These are phyloP conservation scores for Trypanosoma congolense DNA, from an alignment of 208 protist genomes.

Conservation along the genomic window DNA sequence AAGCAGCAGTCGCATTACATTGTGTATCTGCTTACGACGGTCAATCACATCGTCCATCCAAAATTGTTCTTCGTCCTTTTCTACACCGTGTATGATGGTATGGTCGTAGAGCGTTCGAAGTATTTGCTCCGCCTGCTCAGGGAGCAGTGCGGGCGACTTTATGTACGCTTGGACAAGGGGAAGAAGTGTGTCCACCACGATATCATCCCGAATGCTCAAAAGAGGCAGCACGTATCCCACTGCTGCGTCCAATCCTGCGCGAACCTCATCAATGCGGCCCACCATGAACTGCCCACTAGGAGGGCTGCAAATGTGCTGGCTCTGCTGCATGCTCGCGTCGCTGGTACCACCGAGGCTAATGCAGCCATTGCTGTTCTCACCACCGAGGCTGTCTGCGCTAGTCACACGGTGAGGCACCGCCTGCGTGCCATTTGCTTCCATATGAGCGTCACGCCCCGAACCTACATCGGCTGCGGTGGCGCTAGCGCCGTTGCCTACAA, in stretches of 20 bases:
- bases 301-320: background rate
- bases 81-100: slow-evolving; percentile 38
- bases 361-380: background rate
- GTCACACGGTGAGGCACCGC: too few species aligned
- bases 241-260: slow-evolving; percentile 9
- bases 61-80: slow-evolving; percentile 29
- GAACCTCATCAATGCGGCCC: background rate
- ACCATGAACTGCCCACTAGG: background rate
- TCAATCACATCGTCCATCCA: slow-evolving; percentile 62
- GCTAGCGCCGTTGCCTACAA: background rate
- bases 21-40: slow-evolving; percentile 58
- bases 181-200: slow-evolving; percentile 38
- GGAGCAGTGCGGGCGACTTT: slow-evolving; percentile 46
- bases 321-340: background rate
- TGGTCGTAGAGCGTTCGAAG: slow-evolving; percentile 45
- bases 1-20: slow-evolving; percentile 56
- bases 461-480: background rate
- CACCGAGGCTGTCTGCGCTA: background rate
- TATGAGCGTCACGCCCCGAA: too few species aligned
- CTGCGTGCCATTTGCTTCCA: too few species aligned
- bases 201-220: slow-evolving; percentile 1
- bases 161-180: slow-evolving; percentile 53
- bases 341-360: background rate
- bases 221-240: background rate
- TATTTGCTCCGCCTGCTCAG: slow-evolving; percentile 45